phyloP scores from a whole-genome alignment of 2,329 filamentous ascomycete genomes.

The Botrytis pseudocinerea region DNA sequence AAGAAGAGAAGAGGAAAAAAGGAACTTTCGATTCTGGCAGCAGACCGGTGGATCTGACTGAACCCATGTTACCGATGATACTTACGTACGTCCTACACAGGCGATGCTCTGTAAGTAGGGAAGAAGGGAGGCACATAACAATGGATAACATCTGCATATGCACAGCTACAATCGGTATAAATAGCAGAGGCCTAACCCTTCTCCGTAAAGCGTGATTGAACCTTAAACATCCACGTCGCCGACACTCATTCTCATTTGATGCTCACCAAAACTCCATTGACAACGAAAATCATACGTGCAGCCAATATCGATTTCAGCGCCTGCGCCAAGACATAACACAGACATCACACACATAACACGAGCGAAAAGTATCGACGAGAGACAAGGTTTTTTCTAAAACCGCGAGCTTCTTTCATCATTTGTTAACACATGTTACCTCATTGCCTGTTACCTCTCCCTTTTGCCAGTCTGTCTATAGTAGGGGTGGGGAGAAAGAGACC shows the following conservation, averaged over 20 bases:
- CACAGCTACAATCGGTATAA: not conserved
- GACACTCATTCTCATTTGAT: not conserved
- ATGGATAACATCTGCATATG: not conserved
- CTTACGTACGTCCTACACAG: no score
- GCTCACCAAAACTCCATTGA: not conserved
- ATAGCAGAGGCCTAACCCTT: not conserved
- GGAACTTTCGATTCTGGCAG: not conserved
- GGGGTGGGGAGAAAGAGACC: not conserved
- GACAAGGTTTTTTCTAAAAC: not conserved
- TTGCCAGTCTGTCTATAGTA: not conserved
- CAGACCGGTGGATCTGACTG: not conserved
- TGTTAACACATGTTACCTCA: not conserved
- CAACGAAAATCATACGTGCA: slow-evolving; percentile 17
- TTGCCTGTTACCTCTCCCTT: not conserved
- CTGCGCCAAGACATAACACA: slow-evolving; percentile 8
- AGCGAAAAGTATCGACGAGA: not conserved
- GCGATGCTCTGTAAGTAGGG: no score
- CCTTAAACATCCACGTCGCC: not conserved
- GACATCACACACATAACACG: not conserved
- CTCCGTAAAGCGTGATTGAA: not conserved
- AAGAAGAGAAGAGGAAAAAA: not conserved
- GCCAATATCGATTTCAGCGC: slow-evolving; percentile 13
- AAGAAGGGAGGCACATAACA: not conserved
- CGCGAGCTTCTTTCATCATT: slow-evolving; percentile 4
- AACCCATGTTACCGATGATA: not conserved